Evolutionary conservation across 257 asterid species (phyloP).

Genomic region (Lavandula angustifolia): DNA sequence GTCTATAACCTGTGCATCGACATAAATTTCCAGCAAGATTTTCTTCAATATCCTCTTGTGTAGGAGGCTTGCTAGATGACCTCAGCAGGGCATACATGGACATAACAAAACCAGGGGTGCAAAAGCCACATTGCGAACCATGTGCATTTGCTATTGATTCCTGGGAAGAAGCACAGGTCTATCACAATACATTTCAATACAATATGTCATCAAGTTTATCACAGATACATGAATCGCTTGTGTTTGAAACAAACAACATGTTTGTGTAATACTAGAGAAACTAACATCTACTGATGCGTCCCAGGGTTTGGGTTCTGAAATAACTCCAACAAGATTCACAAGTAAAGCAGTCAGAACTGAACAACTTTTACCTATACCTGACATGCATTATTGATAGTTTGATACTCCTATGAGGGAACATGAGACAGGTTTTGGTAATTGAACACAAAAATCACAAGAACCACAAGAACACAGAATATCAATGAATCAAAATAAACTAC

Average conservation of each 20-base stretch:
- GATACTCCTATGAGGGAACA: not conserved
- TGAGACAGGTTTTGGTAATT: not conserved
- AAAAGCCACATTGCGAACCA: conserved; percentile 98
- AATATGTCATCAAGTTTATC: conserved; percentile 1
- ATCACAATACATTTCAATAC: conserved; percentile 24
- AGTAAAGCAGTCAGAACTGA: conserved; percentile 5
- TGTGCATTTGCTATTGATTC: conserved; percentile 83
- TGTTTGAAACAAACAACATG: not conserved
- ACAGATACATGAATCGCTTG: not conserved
- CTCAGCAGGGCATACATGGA: conserved; percentile 91
- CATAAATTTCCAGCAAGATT: conserved; percentile 95
- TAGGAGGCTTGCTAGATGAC: conserved; percentile 70
- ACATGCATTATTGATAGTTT: conserved; percentile 5
- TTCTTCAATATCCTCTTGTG: conserved; percentile 80
- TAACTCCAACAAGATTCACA: not conserved
- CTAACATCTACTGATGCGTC: not conserved
- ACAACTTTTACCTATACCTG: not conserved
- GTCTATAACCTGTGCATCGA: conserved; percentile 97
- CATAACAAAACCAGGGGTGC: conserved; percentile 98
- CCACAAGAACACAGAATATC: not conserved
- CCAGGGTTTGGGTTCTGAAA: not conserved
- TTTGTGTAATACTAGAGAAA: not conserved
- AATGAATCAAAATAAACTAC: not conserved
- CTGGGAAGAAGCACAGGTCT: conserved; percentile 46
- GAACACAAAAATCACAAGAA: not conserved